Evolutionary conservation across 176 grass and related monocot species (phyloP).

Genomic region (Cenchrus americanus): DNA sequence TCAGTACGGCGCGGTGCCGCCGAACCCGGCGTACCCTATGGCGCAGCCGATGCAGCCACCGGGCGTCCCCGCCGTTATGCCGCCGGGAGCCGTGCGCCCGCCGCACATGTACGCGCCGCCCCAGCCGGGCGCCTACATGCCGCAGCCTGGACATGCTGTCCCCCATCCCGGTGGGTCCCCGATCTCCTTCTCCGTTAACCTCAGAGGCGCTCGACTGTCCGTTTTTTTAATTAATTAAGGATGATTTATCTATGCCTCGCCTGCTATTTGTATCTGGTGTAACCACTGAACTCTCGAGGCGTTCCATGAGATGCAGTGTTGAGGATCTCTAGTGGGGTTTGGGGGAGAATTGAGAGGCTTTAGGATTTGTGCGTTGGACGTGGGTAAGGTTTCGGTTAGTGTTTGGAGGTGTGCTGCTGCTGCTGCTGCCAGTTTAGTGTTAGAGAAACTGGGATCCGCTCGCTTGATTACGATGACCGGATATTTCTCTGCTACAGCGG

Average conservation of each 20-base stretch:
- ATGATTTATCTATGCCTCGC: not conserved
- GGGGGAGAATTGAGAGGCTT: conserved; percentile 22
- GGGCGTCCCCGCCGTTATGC: conserved; percentile 49
- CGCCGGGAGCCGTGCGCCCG: conserved; percentile 35
- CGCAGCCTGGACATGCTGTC: conserved; percentile 40
- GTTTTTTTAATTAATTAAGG: conserved; percentile 16
- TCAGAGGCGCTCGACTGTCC: not conserved
- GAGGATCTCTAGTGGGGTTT: conserved; percentile 28
- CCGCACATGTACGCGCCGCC: conserved; percentile 51
- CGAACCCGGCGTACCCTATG: conserved; percentile 53
- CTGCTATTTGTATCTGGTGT: not conserved
- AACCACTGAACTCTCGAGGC: not conserved
- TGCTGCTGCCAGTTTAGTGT: conserved; percentile 49
- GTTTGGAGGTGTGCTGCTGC: conserved; percentile 23
- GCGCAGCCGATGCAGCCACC: conserved; percentile 55
- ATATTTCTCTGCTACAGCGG: conserved; percentile 73
- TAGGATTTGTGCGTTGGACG: conserved; percentile 35
- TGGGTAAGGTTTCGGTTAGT: conserved; percentile 1
- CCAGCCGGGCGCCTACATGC: conserved; percentile 45
- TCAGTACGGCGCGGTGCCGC: conserved; percentile 50
- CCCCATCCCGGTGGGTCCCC: conserved; percentile 56
- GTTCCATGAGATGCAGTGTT: conserved; percentile 26
- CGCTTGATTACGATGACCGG: conserved; percentile 71
- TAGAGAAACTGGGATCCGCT: conserved; percentile 53
- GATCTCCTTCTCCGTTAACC: conserved; percentile 26